Percentiles rank a stretch among this genome's conserved stretches.
Evolutionary conservation across 2,329 filamentous ascomycete species (phyloP).

Genomic region (Cordyceps cicadae): DNA sequence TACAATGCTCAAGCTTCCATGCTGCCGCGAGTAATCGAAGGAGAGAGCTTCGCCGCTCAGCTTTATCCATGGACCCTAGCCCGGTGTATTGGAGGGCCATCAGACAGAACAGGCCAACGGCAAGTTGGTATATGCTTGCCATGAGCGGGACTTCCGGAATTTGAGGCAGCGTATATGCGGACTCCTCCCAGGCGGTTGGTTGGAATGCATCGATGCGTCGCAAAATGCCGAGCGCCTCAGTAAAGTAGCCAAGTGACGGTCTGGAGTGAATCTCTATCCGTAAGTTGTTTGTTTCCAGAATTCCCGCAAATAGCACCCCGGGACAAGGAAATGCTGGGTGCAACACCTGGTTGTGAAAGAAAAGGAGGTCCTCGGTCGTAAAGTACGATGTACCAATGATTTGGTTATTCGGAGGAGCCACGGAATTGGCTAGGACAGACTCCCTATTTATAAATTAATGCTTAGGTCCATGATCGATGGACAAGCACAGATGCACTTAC

Average conservation of each 20-base stretch:
- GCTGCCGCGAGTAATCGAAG: not conserved
- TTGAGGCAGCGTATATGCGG: not conserved
- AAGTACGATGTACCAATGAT: not conserved
- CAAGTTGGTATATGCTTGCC: not conserved
- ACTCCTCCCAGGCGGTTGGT: not conserved
- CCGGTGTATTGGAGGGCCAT: not conserved
- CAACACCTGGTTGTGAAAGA: not conserved
- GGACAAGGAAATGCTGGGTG: not conserved
- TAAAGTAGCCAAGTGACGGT: not conserved
- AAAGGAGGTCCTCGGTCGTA: not conserved
- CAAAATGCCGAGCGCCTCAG: not conserved
- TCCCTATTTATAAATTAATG: not conserved
- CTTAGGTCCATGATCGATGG: not conserved
- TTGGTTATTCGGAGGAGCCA: not conserved
- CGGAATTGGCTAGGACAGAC: not conserved
- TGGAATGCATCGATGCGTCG: not conserved
- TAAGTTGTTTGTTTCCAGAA: not conserved
- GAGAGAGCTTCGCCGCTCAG: not conserved
- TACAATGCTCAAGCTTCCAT: not conserved
- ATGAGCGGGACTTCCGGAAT: not conserved
- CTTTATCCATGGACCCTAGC: not conserved
- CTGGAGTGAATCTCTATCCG: not conserved
- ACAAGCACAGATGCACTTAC: not conserved
- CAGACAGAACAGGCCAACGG: not conserved
- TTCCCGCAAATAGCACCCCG: not conserved